phyloP scores from a whole-genome alignment of 176 grass and related monocot genomes.

The Eremochloa ophiuroides region DNA sequence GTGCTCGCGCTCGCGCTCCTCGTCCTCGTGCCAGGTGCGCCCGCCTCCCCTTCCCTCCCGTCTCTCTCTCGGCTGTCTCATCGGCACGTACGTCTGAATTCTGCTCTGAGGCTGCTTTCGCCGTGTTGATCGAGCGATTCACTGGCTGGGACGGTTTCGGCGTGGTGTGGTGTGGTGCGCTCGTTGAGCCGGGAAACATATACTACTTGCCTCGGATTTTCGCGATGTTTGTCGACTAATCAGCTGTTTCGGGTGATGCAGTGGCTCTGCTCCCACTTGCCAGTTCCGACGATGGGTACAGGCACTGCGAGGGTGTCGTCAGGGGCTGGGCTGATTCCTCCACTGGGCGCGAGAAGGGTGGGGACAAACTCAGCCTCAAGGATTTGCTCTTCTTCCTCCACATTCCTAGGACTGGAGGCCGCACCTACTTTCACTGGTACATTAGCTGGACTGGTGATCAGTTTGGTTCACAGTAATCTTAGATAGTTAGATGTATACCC shows the following conservation, averaged over 20 bases:
- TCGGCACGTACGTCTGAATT: not conserved
- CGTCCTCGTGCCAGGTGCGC: slow-evolving; percentile 27
- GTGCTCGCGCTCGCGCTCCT: not conserved
- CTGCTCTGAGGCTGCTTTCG: not conserved
- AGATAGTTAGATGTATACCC: not conserved
- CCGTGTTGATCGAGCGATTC: not conserved
- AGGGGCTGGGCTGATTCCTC: slow-evolving; percentile 57
- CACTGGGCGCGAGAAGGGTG: slow-evolving; percentile 17
- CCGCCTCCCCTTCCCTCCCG: too few relatives aligned
- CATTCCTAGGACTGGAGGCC: slow-evolving; percentile 83
- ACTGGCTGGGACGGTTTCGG: not conserved
- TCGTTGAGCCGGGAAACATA: not conserved
- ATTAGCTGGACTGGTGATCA: not conserved
- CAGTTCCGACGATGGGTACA: slow-evolving; percentile 29
- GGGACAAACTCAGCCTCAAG: slow-evolving; percentile 61
- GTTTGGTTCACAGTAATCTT: not conserved
- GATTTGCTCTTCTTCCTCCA: slow-evolving; percentile 95
- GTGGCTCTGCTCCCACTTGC: not conserved
- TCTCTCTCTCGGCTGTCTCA: not conserved
- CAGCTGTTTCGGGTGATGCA: not conserved
- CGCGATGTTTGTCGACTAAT: not conserved
- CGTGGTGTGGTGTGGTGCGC: not conserved
- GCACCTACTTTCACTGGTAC: slow-evolving; percentile 89
- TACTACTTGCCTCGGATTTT: not conserved
- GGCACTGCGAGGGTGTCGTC: slow-evolving; percentile 57